A percentile compares a stretch with the other conserved stretches of the same genome.
phyloP scores from a whole-genome alignment of 1,284 basidiomycete species.

The Pseudozyma thailandica region DNA sequence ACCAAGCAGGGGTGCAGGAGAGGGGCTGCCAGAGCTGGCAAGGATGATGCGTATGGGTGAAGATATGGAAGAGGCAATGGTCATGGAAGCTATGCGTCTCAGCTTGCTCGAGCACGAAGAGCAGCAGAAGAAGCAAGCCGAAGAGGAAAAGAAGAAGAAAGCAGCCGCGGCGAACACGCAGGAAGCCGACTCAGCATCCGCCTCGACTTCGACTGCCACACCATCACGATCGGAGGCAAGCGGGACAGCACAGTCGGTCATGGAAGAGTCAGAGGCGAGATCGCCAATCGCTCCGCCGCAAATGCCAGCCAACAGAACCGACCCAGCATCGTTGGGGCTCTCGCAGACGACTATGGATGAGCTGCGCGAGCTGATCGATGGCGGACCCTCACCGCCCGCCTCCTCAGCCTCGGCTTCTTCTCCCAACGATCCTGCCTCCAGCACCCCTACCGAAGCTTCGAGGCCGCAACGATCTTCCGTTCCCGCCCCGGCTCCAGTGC shows the following conservation, averaged over 20 bases:
- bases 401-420: constrained; percentile 21
- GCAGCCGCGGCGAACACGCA: constrained; percentile 3
- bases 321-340: constrained; percentile 42
- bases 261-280: constrained; percentile 31
- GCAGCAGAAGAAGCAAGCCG: constrained; percentile 67
- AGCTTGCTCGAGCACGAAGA: constrained; percentile 87
- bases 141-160: constrained; percentile 57
- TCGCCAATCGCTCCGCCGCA: constrained; percentile 2
- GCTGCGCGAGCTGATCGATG: constrained; percentile 57
- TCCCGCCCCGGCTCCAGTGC: constrained; percentile 34
- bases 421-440: constrained; percentile 3
- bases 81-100: constrained; percentile 98
- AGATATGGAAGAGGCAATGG: constrained; percentile 94
- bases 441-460: background rate
- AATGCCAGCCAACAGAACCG: constrained; percentile 12
- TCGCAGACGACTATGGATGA: constrained; percentile 55
- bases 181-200: background rate
- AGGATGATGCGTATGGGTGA: constrained; percentile 84
- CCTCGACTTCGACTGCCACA: background rate
- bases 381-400: constrained; percentile 26
- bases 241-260: constrained; percentile 27
- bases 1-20: constrained; percentile 28
- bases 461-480: constrained; percentile 9
- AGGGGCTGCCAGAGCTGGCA: constrained; percentile 74
- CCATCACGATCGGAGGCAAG: background rate